A percentile compares a stretch with the other conserved stretches of the same genome.
These are phyloP conservation scores for Linderniella brevidens DNA, from an alignment of 257 asterid species.

Conservation along the genomic window DNA sequence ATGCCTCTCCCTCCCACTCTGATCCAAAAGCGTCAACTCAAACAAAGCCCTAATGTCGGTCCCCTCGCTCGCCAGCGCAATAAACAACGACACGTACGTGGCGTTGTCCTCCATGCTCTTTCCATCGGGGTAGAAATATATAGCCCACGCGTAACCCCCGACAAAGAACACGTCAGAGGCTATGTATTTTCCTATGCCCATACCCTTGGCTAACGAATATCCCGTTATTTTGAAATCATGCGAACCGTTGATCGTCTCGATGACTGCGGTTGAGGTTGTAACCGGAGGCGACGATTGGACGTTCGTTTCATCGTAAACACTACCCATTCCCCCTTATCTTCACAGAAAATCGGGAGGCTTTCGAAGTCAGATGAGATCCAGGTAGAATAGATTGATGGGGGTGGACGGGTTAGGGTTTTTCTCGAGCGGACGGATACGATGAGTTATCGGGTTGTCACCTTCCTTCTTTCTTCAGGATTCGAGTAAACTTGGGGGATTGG, in stretches of 20 bases:
- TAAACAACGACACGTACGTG: slow-evolving; percentile 68
- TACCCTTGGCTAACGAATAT: slow-evolving; percentile 67
- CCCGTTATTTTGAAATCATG: slow-evolving; percentile 80
- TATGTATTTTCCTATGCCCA: slow-evolving; percentile 74
- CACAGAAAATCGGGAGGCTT: too few species aligned
- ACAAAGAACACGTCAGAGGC: slow-evolving; percentile 79
- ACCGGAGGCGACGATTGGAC: slow-evolving; percentile 27
- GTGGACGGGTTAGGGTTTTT: too few species aligned
- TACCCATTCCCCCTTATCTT: slow-evolving; percentile 44
- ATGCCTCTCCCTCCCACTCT: slow-evolving; percentile 86
- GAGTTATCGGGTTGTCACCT: too few species aligned
- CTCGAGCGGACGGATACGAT: too few species aligned
- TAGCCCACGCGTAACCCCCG: slow-evolving; percentile 90
- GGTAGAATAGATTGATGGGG: too few species aligned
- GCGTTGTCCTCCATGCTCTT: slow-evolving; percentile 83
- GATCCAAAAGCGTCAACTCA: slow-evolving; percentile 77
- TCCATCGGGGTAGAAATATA: slow-evolving; percentile 89
- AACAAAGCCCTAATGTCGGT: slow-evolving; percentile 84
- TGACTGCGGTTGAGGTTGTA: slow-evolving; percentile 56
- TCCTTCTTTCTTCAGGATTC: too few species aligned
- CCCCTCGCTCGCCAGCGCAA: slow-evolving; percentile 77
- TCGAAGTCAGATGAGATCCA: too few species aligned
- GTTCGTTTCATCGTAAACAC: slow-evolving; percentile 33
- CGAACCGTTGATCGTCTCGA: slow-evolving; percentile 73
- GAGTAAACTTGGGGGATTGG: too few species aligned